Evolutionary conservation across 164 flowering plant genomes (phyloP).

Genomic region (Vitis amurensis): DNA sequence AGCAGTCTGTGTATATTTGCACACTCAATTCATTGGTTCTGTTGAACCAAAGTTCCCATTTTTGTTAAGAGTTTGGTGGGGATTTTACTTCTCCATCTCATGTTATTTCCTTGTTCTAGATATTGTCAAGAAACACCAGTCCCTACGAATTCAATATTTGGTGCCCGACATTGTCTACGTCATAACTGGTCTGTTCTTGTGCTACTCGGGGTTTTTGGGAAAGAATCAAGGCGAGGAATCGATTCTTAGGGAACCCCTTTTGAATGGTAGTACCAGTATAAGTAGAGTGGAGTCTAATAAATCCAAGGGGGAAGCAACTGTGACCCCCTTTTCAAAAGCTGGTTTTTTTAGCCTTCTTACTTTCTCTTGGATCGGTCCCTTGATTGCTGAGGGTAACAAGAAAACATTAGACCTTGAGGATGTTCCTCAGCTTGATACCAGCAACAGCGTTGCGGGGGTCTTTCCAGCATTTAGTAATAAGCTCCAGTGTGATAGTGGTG

Average conservation of each 20-base stretch:
- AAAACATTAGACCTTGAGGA: no score
- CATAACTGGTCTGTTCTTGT: constrained; percentile 43
- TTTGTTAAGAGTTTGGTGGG: constrained; percentile 61
- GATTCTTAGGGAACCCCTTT: no score
- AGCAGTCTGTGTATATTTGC: no score
- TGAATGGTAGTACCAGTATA: no score
- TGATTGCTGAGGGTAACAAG: no score
- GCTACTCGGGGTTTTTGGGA: constrained; percentile 45
- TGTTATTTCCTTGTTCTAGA: constrained; percentile 48
- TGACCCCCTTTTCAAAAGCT: no score
- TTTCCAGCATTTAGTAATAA: constrained; percentile 38
- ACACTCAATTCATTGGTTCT: no score
- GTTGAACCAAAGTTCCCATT: constrained; percentile 23
- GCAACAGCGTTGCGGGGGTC: constrained; percentile 11
- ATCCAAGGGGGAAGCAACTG: no score
- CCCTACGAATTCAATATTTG: constrained; percentile 23
- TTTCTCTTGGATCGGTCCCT: no score
- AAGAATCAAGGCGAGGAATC: constrained; percentile 14
- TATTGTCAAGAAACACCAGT: constrained; percentile 23
- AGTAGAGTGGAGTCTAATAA: no score
- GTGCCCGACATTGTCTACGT: constrained; percentile 48
- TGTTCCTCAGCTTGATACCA: no score
- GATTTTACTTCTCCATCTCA: constrained; percentile 40
- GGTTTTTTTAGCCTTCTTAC: no score
- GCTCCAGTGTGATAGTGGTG: constrained; percentile 34